These are phyloP conservation scores for Sinapis alba DNA, from an alignment of 441 rosid genomes.

Conservation along the genomic window DNA sequence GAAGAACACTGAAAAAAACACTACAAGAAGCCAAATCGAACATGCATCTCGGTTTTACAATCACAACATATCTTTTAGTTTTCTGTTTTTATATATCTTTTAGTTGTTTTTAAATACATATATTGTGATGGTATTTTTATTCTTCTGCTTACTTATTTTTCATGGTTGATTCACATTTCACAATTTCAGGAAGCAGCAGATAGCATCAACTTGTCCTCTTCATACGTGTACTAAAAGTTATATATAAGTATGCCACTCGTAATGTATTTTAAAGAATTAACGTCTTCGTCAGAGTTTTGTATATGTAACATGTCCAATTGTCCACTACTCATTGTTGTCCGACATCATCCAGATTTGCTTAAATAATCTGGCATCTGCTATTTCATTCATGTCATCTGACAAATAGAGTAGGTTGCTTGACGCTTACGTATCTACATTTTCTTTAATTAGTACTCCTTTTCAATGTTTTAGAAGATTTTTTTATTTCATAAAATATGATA, in stretches of 20 bases:
- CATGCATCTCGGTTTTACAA: too few species aligned
- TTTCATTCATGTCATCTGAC: background rate
- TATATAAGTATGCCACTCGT: background rate
- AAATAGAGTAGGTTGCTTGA: background rate
- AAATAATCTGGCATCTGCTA: background rate
- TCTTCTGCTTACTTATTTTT: background rate
- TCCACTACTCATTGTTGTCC: background rate
- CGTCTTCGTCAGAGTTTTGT: conserved; percentile 1
- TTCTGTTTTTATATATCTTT: too few species aligned
- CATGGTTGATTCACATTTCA: background rate
- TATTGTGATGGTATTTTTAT: too few species aligned
- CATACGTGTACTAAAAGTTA: background rate
- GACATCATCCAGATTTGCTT: background rate
- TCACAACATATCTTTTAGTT: too few species aligned
- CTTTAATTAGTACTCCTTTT: background rate
- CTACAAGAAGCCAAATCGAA: too few species aligned
- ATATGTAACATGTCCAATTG: background rate
- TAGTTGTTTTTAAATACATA: too few species aligned
- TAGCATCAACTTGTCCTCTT: background rate
- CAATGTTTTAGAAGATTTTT: too few species aligned
- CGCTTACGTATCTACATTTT: background rate
- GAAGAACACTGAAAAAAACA: too few species aligned
- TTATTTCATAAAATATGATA: too few species aligned
- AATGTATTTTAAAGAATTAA: background rate
- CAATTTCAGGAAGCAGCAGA: background rate